Percentiles rank a stretch among this genome's conserved stretches.
phyloP scores from a whole-genome alignment of 495 filamentous ascomycete species.

The Chaetomium cochliodes region DNA sequence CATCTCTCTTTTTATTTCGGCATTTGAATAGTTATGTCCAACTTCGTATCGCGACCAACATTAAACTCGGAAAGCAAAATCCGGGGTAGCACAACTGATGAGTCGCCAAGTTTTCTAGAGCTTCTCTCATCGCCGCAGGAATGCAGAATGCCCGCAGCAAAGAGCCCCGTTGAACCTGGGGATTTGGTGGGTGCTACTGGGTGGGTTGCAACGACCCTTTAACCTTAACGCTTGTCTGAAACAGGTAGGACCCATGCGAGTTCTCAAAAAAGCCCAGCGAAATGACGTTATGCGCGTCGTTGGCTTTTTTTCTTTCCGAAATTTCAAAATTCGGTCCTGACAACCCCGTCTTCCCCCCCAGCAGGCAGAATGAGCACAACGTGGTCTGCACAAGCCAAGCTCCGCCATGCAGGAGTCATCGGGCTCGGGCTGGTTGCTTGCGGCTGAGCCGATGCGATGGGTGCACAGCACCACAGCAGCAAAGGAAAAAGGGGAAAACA shows the following conservation, averaged over 20 bases:
- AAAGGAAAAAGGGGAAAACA: neutral
- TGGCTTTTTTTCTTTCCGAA: neutral
- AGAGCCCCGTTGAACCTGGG: neutral
- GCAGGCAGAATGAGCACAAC: neutral
- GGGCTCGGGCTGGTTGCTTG: neutral
- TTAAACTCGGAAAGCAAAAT: neutral
- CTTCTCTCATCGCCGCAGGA: neutral
- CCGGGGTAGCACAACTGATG: neutral
- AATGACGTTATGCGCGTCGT: constrained; percentile 5
- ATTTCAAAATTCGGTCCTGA: neutral
- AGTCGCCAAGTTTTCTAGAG: constrained; percentile 5
- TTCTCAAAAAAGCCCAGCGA: neutral
- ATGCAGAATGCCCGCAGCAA: too few species aligned
- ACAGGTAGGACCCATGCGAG: neutral
- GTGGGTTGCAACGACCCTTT: neutral
- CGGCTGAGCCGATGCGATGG: constrained; percentile 5
- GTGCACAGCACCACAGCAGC: constrained; percentile 1
- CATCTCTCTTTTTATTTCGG: neutral
- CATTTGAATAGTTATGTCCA: neutral
- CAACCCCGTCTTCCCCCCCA: neutral
- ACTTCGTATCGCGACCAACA: neutral
- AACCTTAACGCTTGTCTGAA: neutral
- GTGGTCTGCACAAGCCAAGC: neutral
- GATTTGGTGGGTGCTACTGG: neutral
- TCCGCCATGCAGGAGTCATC: neutral